A percentile compares a stretch with the other conserved stretches of the same genome.
These are phyloP conservation scores for Colletotrichum australisinense DNA, from an alignment of 2,329 filamentous ascomycete genomes.

Conservation along the genomic window DNA sequence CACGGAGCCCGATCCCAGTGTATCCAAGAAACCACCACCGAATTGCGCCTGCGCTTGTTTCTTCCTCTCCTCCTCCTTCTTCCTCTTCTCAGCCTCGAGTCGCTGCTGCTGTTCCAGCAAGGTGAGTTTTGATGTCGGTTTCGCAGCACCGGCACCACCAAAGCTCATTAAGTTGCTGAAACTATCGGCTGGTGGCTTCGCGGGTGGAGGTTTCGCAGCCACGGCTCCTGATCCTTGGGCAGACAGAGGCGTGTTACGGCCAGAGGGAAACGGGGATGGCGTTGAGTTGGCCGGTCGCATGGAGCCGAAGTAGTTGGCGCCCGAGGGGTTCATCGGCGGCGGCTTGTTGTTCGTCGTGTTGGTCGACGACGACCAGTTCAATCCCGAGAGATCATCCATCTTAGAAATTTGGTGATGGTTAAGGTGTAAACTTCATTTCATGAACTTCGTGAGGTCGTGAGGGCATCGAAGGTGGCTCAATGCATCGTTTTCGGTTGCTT, in stretches of 20 bases:
- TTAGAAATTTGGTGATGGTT: constrained; percentile 35
- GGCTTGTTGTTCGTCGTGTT: constrained; percentile 52
- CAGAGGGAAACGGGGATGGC: constrained; percentile 66
- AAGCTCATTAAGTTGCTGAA: constrained; percentile 82
- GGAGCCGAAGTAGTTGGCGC: constrained; percentile 57
- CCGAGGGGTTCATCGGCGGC: constrained; percentile 55
- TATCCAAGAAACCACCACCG: constrained; percentile 82
- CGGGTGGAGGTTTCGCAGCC: constrained; percentile 55
- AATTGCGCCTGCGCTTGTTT: constrained; percentile 82
- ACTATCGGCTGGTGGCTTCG: constrained; percentile 73
- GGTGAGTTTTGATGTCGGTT: constrained; percentile 76
- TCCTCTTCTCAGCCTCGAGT: constrained; percentile 72
- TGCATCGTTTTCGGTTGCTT: constrained; percentile 33
- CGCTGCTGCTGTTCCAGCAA: constrained; percentile 82
- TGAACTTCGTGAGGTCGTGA: constrained; percentile 35
- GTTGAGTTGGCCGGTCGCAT: constrained; percentile 67
- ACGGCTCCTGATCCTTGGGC: constrained; percentile 57
- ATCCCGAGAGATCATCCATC: constrained; percentile 72
- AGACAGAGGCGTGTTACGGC: constrained; percentile 67
- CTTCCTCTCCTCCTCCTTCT: constrained; percentile 79
- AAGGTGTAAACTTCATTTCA: constrained; percentile 30
- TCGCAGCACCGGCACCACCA: constrained; percentile 59
- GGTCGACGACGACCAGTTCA: constrained; percentile 66
- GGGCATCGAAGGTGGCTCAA: constrained; percentile 25
- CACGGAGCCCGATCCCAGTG: constrained; percentile 67